Base-by-base conservation (phyloP, 225 moss, liverwort and hornwort species). In the Physcomitrium patens region DNA sequence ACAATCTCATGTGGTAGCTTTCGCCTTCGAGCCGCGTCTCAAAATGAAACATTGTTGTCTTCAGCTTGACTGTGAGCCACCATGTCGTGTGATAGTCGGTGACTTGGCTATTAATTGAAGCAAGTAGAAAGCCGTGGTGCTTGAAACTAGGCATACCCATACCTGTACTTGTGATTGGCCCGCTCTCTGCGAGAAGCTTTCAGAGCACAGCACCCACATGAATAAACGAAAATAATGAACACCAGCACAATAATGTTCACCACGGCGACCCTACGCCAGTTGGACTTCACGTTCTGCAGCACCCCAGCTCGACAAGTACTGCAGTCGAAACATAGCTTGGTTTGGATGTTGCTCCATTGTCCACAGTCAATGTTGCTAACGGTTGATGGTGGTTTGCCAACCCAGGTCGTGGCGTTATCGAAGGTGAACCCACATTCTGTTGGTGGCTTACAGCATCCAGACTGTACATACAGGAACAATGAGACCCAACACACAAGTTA, bases 381-480 rank as follows among this genome's bases (percentile, higher is more conserved):
- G 49, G 28, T 69, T 11, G 66, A 77, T 10, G 78, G 44, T 12
- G 86, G 56, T 41, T 45, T 73, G 44, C 67, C 76, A 16, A 55
- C 55, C 96, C 96, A 97, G 16, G 61, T 51, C 0, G 94, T 97
- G 9, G 91, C 92, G 70, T 92, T 94, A 12, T 77, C 65, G n/a
- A 85, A 97, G 0, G 67, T 78, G 45, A 80, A 94, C 18, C 77
- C 75, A 70, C 96, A 97, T 19, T 87, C 86, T 45, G 92, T 81
- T 1, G 96, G 94, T 15, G 96, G 96, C 77, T 94, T 94, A 83
- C 96, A 97, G 87, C 96, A 97, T 63, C 96, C 96, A 68, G 96
- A 94, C 96, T 96, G 85, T 72, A 18, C 3, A 54, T 18, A 77
- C 61, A 54, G 14, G 37, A 14, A 20, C 48, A 53, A 18, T 2